phyloP scores from a whole-genome alignment of 139 green algal genomes.

The Limnomonas spitsbergensis region DNA sequence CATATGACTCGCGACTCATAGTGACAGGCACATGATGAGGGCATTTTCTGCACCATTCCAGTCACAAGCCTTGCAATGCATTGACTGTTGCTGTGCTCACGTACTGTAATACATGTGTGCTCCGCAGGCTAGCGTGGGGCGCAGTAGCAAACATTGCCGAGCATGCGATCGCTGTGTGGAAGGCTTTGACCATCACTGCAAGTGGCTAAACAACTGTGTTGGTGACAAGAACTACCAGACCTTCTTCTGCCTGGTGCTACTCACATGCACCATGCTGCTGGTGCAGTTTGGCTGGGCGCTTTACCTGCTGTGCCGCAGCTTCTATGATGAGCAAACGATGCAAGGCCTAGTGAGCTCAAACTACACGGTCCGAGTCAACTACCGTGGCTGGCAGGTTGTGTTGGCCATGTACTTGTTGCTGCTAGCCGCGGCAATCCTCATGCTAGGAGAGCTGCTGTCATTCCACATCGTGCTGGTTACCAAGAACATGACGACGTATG shows the following conservation, averaged over 20 bases:
- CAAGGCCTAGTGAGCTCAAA: not conserved
- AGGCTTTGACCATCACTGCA: slow-evolving; percentile 78
- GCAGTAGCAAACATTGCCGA: slow-evolving; percentile 70
- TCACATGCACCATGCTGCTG: slow-evolving; percentile 29
- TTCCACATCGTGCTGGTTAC: slow-evolving; percentile 65
- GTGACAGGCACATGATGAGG: no score
- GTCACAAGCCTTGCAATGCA: no score
- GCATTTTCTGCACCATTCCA: no score
- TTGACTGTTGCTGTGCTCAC: no score
- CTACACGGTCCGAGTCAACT: not conserved
- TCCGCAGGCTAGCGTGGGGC: slow-evolving; percentile 49
- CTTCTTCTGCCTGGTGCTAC: slow-evolving; percentile 60
- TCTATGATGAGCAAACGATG: slow-evolving; percentile 22
- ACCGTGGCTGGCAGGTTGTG: slow-evolving; percentile 17
- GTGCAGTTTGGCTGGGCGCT: slow-evolving; percentile 42
- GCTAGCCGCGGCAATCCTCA: slow-evolving; percentile 19
- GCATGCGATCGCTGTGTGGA: slow-evolving; percentile 70
- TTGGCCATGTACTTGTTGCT: slow-evolving; percentile 38
- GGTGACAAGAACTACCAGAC: slow-evolving; percentile 64
- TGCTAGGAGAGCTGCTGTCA: slow-evolving; percentile 59
- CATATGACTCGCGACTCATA: no score
- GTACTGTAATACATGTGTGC: no score
- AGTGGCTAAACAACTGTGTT: slow-evolving; percentile 75
- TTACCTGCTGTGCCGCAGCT: slow-evolving; percentile 47
- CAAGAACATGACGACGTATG: slow-evolving; percentile 66